Evolutionary conservation across 164 flowering plant species (phyloP).

Genomic region (Umbilicus rupestris): DNA sequence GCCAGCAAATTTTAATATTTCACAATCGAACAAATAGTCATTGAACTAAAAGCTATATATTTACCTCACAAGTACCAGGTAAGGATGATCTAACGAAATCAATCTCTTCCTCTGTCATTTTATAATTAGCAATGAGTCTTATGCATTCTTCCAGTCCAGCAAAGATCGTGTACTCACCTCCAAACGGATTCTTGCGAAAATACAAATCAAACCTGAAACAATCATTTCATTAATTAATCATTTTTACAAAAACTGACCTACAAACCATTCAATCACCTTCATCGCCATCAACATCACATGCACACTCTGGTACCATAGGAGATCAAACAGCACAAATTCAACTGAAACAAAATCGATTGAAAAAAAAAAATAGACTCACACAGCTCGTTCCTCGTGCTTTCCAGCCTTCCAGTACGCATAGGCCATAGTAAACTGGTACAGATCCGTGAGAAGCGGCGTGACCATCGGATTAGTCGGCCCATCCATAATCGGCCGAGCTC

Average conservation of each 20-base stretch:
- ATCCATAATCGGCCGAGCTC: constrained; percentile 10
- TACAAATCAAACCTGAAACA: constrained; percentile 84
- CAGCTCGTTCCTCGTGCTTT: constrained; percentile 76
- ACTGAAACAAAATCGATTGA: not conserved
- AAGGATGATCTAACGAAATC: constrained; percentile 45
- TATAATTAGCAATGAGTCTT: constrained; percentile 76
- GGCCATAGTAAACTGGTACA: constrained; percentile 95
- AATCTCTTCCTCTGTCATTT: constrained; percentile 67
- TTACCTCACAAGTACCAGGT: constrained; percentile 81
- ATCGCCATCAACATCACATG: not conserved
- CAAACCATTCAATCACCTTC: too few relatives aligned
- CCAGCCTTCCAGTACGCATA: constrained; percentile 98
- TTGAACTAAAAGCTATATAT: not conserved
- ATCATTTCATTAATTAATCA: not conserved
- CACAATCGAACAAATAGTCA: not conserved
- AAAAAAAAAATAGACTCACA: constrained; percentile 27
- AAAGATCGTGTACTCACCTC: constrained; percentile 93
- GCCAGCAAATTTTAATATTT: not conserved
- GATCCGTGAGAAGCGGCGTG: constrained; percentile 88
- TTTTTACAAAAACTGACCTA: too few relatives aligned
- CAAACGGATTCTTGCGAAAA: constrained; percentile 93
- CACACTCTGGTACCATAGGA: not conserved
- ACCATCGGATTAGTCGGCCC: constrained; percentile 97
- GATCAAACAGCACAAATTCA: not conserved
- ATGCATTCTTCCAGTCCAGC: constrained; percentile 97